phyloP scores from a whole-genome alignment of 352 stramenopile species.

The Phytophthora foliorum region DNA sequence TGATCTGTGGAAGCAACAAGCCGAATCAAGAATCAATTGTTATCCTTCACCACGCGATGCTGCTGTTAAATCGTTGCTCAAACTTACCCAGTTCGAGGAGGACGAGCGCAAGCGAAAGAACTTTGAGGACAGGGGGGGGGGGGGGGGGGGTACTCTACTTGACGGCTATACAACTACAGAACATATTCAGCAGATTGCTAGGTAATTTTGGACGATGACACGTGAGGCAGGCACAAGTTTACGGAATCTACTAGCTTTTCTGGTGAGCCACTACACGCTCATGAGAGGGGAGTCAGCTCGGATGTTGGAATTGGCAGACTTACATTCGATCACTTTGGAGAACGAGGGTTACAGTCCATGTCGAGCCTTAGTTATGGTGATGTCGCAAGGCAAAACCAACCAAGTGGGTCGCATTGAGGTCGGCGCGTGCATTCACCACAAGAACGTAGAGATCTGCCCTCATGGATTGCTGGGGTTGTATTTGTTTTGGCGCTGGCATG shows the following conservation, averaged over 20 bases:
- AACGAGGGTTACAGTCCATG: conserved; percentile 15
- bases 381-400: conserved; percentile 25
- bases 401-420: conserved; percentile 16
- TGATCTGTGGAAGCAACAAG: conserved; percentile 11
- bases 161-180: too few species aligned
- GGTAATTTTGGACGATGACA: background rate
- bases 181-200: background rate
- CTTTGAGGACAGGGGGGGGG: background rate
- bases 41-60: background rate
- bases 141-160: too few species aligned
- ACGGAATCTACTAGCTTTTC: conserved; percentile 9
- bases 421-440: conserved; percentile 15
- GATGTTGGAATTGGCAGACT: conserved; percentile 6
- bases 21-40: background rate
- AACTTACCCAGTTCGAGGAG: background rate
- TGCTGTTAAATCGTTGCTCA: background rate
- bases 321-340: conserved; percentile 15
- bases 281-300: conserved; percentile 10
- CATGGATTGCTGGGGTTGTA: conserved; percentile 5
- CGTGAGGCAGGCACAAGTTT: background rate
- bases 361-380: conserved; percentile 11
- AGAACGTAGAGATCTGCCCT: background rate
- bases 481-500: conserved; percentile 24
- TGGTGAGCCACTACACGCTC: conserved; percentile 14
- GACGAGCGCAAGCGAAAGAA: too few species aligned